Base-by-base conservation (phyloP, 192 early-diverging fungal genomes). In the Backusella australiensis region DNA sequence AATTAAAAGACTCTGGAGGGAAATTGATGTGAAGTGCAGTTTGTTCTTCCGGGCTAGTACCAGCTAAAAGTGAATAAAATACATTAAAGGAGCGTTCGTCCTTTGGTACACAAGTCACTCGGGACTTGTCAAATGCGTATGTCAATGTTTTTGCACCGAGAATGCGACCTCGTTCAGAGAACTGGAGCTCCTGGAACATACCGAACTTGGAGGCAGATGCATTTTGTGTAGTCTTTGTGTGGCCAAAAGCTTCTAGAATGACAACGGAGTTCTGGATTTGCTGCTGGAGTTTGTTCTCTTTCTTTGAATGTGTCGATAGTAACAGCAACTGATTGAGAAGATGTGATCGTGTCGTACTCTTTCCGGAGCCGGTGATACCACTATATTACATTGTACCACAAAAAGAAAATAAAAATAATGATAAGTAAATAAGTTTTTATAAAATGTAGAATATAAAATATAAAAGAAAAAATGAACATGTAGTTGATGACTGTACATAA, bases 121-220 rank as follows among this genome's bases (percentile, higher is more conserved):
- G 82, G 63, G 85, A 80, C 21, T 86, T 83, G 79, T 93, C 92
- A 67, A 93, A 86, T 17, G 86, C 82, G 75, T 90, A 93, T 32
- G 92, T 88, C 19, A 97, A 81, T 34, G 90, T 81, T 84, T 98
- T 99, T 69, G 91, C 85, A 68, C 97, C 97, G 17, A 93, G 81
- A 70, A 99, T 88, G 39, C 91, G 91, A 46, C 96, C 95, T 32
- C 90, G 80, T 38, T 91, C 91, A 73, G 90, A 91, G 79, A 94
- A 99, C 53, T 98, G 97, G 72, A 95, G 87, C 83, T 99, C 96
- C 32, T 93, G 89, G 87, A 93, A 98, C 46, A 94, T 86, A 8
- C 94, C 92, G 71, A 87, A 94, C 38, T 92, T 89, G 17, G 95
- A 96, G 0, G 94, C 89, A 74, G 89, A 89, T 29, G 74, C 83